Evolutionary conservation across 2,329 filamentous ascomycete genomes (phyloP).

Genomic region (Sporothrix brunneoviolacea): DNA sequence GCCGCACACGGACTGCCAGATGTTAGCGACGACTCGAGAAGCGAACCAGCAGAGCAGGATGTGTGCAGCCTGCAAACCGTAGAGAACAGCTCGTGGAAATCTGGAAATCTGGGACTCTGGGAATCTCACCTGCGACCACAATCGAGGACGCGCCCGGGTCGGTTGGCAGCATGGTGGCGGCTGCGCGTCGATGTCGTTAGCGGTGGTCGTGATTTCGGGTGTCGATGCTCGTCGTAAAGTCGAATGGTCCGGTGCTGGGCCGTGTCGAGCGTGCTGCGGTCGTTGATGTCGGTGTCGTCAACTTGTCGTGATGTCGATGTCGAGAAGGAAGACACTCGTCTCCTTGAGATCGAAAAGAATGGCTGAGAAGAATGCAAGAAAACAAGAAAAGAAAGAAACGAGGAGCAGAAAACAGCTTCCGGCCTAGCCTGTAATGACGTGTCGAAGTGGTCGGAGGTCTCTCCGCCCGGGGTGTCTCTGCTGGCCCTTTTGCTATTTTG

Average conservation of each 20-base stretch:
- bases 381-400: neutral
- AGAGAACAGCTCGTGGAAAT: no score
- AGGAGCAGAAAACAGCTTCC: neutral
- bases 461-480: no score
- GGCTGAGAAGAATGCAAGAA: neutral
- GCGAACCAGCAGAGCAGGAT: neutral
- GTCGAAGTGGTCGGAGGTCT: no score
- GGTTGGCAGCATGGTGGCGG: constrained; percentile 26
- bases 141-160: constrained; percentile 52
- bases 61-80: no score
- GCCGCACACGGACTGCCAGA: constrained; percentile 57
- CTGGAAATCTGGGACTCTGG: neutral
- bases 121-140: constrained; percentile 46
- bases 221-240: neutral
- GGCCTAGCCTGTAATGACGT: neutral
- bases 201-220: neutral
- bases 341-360: neutral
- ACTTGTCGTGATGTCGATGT: no score
- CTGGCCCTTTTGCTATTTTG: no score
- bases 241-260: no score
- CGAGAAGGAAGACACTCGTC: constrained; percentile 2
- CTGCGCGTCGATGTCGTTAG: neutral
- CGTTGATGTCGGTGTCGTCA: neutral
- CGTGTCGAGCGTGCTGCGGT: neutral
- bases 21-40: constrained; percentile 12